Evolutionary conservation across 257 asterid species (phyloP), one percentile per base, ranked within the genome.

Genomic region (Penstemon newberryi): DNA sequence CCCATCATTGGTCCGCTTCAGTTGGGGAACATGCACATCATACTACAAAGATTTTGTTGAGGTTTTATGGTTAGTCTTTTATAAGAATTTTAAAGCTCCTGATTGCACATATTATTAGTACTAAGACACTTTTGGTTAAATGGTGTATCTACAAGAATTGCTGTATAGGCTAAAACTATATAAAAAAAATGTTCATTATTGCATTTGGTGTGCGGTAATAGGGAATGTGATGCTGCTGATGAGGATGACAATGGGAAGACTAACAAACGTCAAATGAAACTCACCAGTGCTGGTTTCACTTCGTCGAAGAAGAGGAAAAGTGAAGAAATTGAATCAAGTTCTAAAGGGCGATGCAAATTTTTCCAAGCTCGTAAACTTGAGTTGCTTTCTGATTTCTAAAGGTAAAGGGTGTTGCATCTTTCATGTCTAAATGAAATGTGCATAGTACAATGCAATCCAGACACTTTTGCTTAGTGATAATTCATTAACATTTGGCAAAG

Each of bases 11-110:
- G 99, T 93, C 67, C 95, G 97, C 69, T 93, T 93, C 84, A 93
- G 99, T 75, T 93, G 99, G 99, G 97, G 92, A 63, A 90, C 99
- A 60, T 93, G 99, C 84, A 79, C 74, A 58, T 63, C 96, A 4
- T 88, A 84, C 78, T 80, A 87, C 74, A 89, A 83, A 78, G 82
- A 85, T 52, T 75, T 74, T 41, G 97, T 85, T 15, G 87, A 87
- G 45, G 99, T 93, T 52, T 55, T 85, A 77, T 93, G 99, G 99
- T 93, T 60, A 86, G 86, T 77, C 63, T 38, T 42, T 66, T 25
- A 68, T 57, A 62, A 53, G 49, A 65, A 45, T 7, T 66, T 65
- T 39, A 49, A 69, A 41, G 47, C 33, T 25, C 33, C 2, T 25
- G 38, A 0, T 4, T 18, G 12, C 8, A 42, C 52, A 52, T 15